Conservation (phyloP, 2,329 filamentous ascomycete species). For the Chalaropsis thielavioides region DNA sequence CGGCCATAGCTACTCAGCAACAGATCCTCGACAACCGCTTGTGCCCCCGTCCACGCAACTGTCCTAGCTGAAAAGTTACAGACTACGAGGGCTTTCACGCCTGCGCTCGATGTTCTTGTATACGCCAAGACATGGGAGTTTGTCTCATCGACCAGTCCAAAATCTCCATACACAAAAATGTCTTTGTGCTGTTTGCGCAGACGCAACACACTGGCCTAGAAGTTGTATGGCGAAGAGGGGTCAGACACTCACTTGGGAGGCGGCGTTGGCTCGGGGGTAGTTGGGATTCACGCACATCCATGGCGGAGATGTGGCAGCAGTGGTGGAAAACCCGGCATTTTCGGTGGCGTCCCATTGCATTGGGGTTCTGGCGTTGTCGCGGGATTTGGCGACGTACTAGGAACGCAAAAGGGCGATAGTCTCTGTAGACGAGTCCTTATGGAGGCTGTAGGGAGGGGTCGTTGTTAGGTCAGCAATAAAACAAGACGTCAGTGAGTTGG, state of each 20-base stretch:
- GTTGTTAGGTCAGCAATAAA: neutral
- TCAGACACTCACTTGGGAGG: slow-evolving; percentile 34
- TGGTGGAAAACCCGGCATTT: slow-evolving; percentile 50
- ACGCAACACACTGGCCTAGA: slow-evolving; percentile 45
- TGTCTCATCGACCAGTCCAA: slow-evolving; percentile 19
- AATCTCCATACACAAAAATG: slow-evolving; percentile 51
- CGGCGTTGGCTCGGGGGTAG: slow-evolving; percentile 48
- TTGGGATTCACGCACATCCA: slow-evolving; percentile 61
- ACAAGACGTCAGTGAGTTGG: neutral
- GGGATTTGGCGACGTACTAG: slow-evolving; percentile 42
- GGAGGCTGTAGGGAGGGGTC: slow-evolving; percentile 22
- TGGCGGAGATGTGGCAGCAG: slow-evolving; percentile 30
- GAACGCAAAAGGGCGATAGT: slow-evolving; percentile 26
- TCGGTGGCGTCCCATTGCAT: slow-evolving; percentile 52
- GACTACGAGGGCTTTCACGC: slow-evolving; percentile 25
- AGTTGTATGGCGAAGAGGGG: slow-evolving; percentile 39
- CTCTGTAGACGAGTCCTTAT: slow-evolving; percentile 27
- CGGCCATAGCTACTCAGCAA: slow-evolving; percentile 25
- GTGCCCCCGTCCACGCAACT: slow-evolving; percentile 23
- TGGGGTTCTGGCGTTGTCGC: slow-evolving; percentile 57
- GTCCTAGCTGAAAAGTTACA: slow-evolving; percentile 28
- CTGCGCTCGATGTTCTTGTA: slow-evolving; percentile 24
- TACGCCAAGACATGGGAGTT: slow-evolving; percentile 29
- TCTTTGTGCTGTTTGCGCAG: slow-evolving; percentile 46
- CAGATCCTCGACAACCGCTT: slow-evolving; percentile 24